These are phyloP conservation scores for Plenodomus tracheiphilus DNA, from an alignment of 2,329 filamentous ascomycete species.

Conservation along the genomic window DNA sequence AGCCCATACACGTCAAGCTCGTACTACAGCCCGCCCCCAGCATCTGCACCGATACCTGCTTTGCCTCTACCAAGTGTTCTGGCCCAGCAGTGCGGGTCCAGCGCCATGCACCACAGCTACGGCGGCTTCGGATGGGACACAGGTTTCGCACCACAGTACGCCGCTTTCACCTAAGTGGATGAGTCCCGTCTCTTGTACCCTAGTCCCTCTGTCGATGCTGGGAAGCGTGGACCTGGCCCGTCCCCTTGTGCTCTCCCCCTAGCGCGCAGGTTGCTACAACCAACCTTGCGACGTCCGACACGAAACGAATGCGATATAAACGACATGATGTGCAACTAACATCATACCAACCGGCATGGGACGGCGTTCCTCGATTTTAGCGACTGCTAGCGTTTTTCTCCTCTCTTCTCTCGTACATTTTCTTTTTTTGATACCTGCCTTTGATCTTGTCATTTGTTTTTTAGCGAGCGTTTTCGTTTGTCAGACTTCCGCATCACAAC, in stretches of 20 bases:
- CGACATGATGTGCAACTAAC: slow-evolving; percentile 46
- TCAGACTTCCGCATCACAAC: slow-evolving; percentile 30
- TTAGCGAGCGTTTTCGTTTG: slow-evolving; percentile 48
- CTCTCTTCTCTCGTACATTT: slow-evolving; percentile 45
- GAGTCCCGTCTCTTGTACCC: slow-evolving; percentile 24
- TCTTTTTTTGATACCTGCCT: slow-evolving; percentile 48
- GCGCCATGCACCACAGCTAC: slow-evolving; percentile 64
- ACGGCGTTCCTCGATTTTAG: slow-evolving; percentile 58
- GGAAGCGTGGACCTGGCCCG: slow-evolving; percentile 51
- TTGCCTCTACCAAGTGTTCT: slow-evolving; percentile 87
- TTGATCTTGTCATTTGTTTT: slow-evolving; percentile 49
- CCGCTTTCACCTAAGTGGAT: slow-evolving; percentile 74
- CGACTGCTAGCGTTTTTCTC: slow-evolving; percentile 35
- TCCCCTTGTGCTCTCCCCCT: slow-evolving; percentile 30
- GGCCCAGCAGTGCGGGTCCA: slow-evolving; percentile 79
- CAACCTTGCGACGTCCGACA: slow-evolving; percentile 45
- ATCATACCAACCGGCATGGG: slow-evolving; percentile 55
- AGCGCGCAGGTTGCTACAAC: slow-evolving; percentile 43
- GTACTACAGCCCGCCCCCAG: slow-evolving; percentile 80
- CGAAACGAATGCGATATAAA: slow-evolving; percentile 52
- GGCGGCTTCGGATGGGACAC: slow-evolving; percentile 83
- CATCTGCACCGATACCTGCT: slow-evolving; percentile 72
- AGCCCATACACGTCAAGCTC: slow-evolving; percentile 63
- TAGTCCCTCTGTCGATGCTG: slow-evolving; percentile 33
- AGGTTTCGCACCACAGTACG: slow-evolving; percentile 73